Evolutionary conservation across 306 rosid genomes (phyloP).

Genomic region (Vigna radiata): DNA sequence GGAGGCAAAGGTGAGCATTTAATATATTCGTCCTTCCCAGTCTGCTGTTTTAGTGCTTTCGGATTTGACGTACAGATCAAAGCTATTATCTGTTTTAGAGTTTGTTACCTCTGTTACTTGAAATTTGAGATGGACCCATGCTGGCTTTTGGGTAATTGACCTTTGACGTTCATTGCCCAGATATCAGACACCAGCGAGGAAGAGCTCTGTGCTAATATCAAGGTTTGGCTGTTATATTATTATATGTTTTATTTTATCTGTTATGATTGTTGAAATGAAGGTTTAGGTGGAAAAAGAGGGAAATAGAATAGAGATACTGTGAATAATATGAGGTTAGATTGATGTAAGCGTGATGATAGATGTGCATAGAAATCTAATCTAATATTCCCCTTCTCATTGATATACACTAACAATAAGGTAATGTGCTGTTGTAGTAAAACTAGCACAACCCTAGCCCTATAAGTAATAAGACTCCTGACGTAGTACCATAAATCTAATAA

Average conservation of each 20-base stretch:
- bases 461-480: neutral
- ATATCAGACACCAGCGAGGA: slow-evolving; percentile 61
- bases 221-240: slow-evolving; percentile 58
- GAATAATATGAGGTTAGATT: slow-evolving; percentile 1
- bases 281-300: slow-evolving; percentile 22
- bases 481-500: slow-evolving; percentile 2
- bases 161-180: slow-evolving; percentile 52
- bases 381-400: slow-evolving; percentile 7
- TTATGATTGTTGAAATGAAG: neutral
- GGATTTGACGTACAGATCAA: neutral
- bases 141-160: slow-evolving; percentile 31
- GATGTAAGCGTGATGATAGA: slow-evolving; percentile 13
- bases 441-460: slow-evolving; percentile 2
- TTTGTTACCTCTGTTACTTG: slow-evolving; percentile 22
- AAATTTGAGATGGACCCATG: neutral
- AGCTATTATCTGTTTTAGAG: slow-evolving; percentile 1
- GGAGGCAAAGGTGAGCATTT: slow-evolving; percentile 66
- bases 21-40: slow-evolving; percentile 9
- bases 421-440: slow-evolving; percentile 16
- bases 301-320: slow-evolving; percentile 3
- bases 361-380: slow-evolving; percentile 10
- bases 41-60: slow-evolving; percentile 20
- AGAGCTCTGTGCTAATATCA: slow-evolving; percentile 71
- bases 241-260: neutral
- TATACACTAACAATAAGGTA: neutral